Percentiles rank a stretch among this genome's conserved stretches.
Conservation (phyloP, 73 alveolate species). For the Effrenium voratum region DNA sequence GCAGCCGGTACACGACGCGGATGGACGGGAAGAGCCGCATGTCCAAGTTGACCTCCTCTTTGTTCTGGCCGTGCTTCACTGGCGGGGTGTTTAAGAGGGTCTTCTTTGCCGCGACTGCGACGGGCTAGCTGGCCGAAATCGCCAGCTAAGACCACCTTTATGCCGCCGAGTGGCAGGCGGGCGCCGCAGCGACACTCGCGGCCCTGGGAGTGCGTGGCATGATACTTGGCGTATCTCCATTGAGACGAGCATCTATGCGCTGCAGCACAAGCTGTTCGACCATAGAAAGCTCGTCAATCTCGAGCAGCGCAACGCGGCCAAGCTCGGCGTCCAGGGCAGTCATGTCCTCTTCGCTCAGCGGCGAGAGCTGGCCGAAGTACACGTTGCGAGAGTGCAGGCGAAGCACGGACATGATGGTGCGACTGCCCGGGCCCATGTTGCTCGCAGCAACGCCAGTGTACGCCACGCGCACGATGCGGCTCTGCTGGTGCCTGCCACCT, state of each 20-base stretch:
- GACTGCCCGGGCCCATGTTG: not conserved
- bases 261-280: not conserved
- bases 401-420: not conserved
- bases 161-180: not conserved
- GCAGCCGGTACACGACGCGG: not conserved
- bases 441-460: constrained; percentile 4
- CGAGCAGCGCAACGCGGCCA: not conserved
- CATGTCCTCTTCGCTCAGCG: not conserved
- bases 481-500: not conserved
- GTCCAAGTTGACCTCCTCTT: not conserved
- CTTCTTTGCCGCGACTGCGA: not conserved
- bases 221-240: not conserved
- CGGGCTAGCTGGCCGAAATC: not conserved
- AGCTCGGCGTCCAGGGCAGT: not conserved
- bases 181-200: not conserved
- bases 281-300: not conserved
- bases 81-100: not conserved
- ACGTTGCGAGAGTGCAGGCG: not conserved
- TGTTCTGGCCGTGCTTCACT: not conserved
- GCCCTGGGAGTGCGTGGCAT: not conserved
- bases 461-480: not conserved
- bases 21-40: not conserved
- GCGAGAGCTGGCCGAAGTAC: not conserved
- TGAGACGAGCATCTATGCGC: not conserved
- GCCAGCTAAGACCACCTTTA: not conserved